Conservation (phyloP, 306 rosid species). For the Fragaria iinumae region DNA sequence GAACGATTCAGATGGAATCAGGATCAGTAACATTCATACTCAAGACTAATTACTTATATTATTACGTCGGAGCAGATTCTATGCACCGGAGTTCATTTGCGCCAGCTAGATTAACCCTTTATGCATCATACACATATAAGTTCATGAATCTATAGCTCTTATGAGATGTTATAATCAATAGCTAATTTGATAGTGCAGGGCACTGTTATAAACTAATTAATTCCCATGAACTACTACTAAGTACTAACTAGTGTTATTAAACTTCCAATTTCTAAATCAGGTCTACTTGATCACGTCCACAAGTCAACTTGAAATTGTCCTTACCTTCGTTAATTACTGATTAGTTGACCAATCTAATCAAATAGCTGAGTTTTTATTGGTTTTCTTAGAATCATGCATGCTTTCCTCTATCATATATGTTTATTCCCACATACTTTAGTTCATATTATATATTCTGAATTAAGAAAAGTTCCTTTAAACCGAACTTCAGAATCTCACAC, state of each 20-base stretch:
- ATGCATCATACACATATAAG: background rate
- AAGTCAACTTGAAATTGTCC: background rate
- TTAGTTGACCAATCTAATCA: background rate
- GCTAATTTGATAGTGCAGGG: background rate
- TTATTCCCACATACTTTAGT: background rate
- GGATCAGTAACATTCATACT: background rate
- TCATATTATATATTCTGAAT: background rate
- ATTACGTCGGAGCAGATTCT: no score
- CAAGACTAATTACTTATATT: background rate
- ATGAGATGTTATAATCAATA: background rate
- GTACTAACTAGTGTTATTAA: background rate
- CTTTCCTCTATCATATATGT: background rate
- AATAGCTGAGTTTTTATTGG: background rate
- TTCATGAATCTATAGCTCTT: background rate
- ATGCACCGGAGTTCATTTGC: no score
- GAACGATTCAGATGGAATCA: background rate
- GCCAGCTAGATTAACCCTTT: background rate
- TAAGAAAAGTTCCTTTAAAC: background rate
- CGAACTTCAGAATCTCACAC: background rate
- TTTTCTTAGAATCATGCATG: slow-evolving; percentile 5
- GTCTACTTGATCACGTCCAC: background rate
- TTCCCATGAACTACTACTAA: background rate
- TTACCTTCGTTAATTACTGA: background rate
- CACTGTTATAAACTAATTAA: background rate
- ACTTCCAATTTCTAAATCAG: background rate